Evolutionary conservation across 306 rosid species (phyloP).

Genomic region (Ochetophila trinervis): DNA sequence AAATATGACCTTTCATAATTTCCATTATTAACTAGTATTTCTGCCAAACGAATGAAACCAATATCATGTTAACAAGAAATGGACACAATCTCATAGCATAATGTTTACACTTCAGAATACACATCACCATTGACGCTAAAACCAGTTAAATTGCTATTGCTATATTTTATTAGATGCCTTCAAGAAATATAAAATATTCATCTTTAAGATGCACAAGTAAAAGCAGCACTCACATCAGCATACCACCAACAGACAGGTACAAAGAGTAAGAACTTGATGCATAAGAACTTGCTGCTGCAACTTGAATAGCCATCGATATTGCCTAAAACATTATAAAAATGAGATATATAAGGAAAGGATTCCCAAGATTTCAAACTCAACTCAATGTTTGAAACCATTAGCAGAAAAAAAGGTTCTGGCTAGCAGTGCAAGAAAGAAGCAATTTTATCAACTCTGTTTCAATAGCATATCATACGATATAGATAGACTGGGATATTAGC

Average conservation of each 20-base stretch:
- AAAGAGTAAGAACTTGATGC: constrained; percentile 46
- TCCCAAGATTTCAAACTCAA: background rate
- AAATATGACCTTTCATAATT: background rate
- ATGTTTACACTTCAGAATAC: background rate
- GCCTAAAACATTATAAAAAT: constrained; percentile 44
- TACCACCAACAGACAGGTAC: constrained; percentile 90
- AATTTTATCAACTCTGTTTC: too few species aligned
- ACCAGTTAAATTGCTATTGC: constrained; percentile 6
- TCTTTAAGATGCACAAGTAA: constrained; percentile 8
- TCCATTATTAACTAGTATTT: background rate
- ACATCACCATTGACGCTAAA: background rate
- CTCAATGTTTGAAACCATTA: background rate
- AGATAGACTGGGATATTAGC: background rate
- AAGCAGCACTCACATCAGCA: constrained; percentile 71
- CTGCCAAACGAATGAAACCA: background rate
- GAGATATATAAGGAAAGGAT: constrained; percentile 13
- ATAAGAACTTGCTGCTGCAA: constrained; percentile 58
- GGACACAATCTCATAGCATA: background rate
- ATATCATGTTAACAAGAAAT: background rate
- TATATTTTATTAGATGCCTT: constrained; percentile 20
- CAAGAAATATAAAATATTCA: constrained; percentile 3
- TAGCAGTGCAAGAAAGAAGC: background rate
- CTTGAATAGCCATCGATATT: constrained; percentile 71
- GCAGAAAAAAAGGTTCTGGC: background rate
- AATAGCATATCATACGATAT: background rate